A percentile compares a stretch with the other conserved stretches of the same genome.
These are phyloP conservation scores for Triangularia verruculosa DNA, from an alignment of 2,329 filamentous ascomycete species.

Conservation along the genomic window DNA sequence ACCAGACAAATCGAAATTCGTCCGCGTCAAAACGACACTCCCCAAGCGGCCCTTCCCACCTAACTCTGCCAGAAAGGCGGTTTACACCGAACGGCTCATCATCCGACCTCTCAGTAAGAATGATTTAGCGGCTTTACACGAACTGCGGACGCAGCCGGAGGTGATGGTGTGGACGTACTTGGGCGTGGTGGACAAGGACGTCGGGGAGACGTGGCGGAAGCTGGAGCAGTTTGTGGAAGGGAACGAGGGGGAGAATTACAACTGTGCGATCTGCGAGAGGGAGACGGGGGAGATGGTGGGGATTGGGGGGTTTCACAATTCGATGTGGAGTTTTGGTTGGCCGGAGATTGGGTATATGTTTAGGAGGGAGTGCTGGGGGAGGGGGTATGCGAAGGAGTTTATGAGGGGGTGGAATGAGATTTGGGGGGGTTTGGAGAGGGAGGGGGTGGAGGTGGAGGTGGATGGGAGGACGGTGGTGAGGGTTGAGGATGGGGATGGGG, in stretches of 20 bases:
- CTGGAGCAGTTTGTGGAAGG: slow-evolving; percentile 46
- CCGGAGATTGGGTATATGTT: slow-evolving; percentile 60
- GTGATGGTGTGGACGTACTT: slow-evolving; percentile 59
- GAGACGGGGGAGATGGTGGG: slow-evolving; percentile 52
- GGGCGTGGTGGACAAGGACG: slow-evolving; percentile 42
- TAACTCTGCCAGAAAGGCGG: slow-evolving; percentile 36
- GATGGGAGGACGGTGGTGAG: slow-evolving; percentile 36
- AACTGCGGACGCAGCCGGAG: slow-evolving; percentile 55
- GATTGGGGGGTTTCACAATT: slow-evolving; percentile 43
- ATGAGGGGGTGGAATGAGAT: slow-evolving; percentile 43
- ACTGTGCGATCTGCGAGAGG: slow-evolving; percentile 51
- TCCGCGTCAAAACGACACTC: slow-evolving; percentile 48
- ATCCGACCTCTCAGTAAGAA: slow-evolving; percentile 48
- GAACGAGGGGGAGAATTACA: slow-evolving; percentile 51
- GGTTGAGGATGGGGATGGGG: slow-evolving; percentile 30
- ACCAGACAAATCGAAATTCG: slow-evolving; percentile 24
- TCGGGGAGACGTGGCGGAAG: slow-evolving; percentile 42
- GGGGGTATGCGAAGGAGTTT: slow-evolving; percentile 57
- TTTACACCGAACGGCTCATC: slow-evolving; percentile 53
- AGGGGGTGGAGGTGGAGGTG: slow-evolving; percentile 43
- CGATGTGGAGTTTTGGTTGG: slow-evolving; percentile 45
- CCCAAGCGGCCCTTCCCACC: slow-evolving; percentile 43
- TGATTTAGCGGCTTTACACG: slow-evolving; percentile 50
- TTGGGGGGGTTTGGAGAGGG: slow-evolving; percentile 51
- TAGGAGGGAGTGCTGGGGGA: slow-evolving; percentile 51